These are phyloP conservation scores for Beta macrorhiza DNA, from an alignment of 179 eudicot genomes.

Conservation along the genomic window DNA sequence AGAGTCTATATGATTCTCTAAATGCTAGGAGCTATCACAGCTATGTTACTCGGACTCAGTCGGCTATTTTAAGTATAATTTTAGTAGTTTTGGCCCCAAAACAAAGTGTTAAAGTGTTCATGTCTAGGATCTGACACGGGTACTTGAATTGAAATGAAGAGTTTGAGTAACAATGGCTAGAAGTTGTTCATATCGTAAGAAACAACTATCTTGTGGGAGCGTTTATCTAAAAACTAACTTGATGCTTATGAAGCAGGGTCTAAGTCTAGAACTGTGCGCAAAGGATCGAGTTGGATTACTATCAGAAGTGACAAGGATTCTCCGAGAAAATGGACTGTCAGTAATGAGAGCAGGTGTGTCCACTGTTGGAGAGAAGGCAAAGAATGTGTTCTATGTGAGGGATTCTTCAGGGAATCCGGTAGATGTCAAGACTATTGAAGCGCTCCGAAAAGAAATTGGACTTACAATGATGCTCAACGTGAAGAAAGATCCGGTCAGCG, in stretches of 20 bases:
- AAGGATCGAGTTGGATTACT: constrained; percentile 74
- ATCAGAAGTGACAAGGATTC: constrained; percentile 68
- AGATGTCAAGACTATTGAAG: constrained; percentile 58
- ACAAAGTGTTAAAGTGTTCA: too few relatives aligned
- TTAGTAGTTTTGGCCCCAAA: too few relatives aligned
- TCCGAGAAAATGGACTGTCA: constrained; percentile 67
- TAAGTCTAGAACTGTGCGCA: constrained; percentile 68
- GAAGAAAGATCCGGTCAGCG: constrained; percentile 50
- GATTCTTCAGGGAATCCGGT: constrained; percentile 81
- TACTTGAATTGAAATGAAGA: too few relatives aligned
- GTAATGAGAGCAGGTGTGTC: constrained; percentile 73
- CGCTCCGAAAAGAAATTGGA: constrained; percentile 62
- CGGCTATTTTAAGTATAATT: too few relatives aligned
- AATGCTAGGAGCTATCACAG: too few relatives aligned
- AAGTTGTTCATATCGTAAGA: neutral
- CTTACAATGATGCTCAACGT: constrained; percentile 68
- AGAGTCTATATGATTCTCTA: too few relatives aligned
- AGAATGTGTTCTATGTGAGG: constrained; percentile 63
- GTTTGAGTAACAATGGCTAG: neutral
- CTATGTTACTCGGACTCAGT: too few relatives aligned
- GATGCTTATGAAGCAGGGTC: constrained; percentile 41
- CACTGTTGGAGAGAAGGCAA: constrained; percentile 69
- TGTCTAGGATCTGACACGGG: too few relatives aligned
- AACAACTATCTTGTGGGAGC: neutral
- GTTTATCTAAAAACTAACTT: neutral